phyloP scores from a whole-genome alignment of 1,284 basidiomycete species.

The Malassezia caprae region DNA sequence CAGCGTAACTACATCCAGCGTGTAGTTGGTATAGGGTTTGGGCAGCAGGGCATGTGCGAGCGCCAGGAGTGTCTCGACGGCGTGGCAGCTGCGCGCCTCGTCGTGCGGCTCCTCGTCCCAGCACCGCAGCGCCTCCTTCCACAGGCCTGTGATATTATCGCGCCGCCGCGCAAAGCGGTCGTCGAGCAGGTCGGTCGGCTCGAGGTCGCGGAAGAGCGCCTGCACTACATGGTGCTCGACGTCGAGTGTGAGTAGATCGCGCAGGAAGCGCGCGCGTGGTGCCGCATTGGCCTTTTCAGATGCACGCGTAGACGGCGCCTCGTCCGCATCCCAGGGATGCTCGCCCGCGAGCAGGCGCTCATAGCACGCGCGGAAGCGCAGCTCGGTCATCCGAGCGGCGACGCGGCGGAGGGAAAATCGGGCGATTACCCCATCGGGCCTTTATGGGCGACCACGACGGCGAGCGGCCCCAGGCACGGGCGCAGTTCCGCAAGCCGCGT shows the following conservation, averaged over 20 bases:
- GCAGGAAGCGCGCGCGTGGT: constrained; percentile 34
- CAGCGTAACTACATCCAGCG: constrained; percentile 37
- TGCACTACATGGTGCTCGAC: constrained; percentile 29
- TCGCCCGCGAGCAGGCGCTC: constrained; percentile 28
- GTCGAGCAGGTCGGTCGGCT: constrained; percentile 24
- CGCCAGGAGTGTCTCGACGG: constrained; percentile 34
- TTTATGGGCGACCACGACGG: constrained; percentile 3
- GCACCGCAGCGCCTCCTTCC: constrained; percentile 33
- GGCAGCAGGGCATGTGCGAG: constrained; percentile 33
- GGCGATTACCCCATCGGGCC: neutral
- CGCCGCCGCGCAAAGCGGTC: constrained; percentile 29
- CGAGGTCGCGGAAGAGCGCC: constrained; percentile 22
- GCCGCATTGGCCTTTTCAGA: constrained; percentile 34
- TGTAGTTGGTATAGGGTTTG: constrained; percentile 36
- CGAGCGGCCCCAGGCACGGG: neutral
- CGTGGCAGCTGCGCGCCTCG: constrained; percentile 29
- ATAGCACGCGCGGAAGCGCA: constrained; percentile 27
- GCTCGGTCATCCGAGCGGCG: neutral
- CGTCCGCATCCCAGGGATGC: constrained; percentile 26
- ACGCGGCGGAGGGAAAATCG: neutral
- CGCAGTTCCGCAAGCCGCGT: constrained; percentile 14
- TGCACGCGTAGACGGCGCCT: neutral
- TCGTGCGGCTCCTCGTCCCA: constrained; percentile 31
- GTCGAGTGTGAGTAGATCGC: constrained; percentile 34
- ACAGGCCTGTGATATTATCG: constrained; percentile 37